Base-by-base conservation (phyloP, 495 filamentous ascomycete genomes). In the Niebla homalea region DNA sequence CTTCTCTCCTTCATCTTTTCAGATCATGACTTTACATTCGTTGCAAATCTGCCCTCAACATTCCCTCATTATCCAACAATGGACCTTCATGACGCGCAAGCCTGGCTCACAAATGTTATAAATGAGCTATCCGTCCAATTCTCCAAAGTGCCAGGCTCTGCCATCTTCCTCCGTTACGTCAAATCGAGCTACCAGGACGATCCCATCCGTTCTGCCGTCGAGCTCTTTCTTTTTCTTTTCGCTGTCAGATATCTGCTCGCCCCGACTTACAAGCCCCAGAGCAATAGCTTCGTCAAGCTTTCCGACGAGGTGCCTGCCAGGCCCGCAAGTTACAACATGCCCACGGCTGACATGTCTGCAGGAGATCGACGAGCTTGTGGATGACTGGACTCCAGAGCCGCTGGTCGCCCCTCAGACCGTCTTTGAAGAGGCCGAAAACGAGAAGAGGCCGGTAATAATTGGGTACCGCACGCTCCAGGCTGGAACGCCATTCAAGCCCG, bases 171-270 rank as follows among this genome's bases (percentile, higher is more conserved):
- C 48, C 84, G 92, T 51, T 99, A 99, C 61, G 83, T 99, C 55
- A 85, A 85, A 63, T 92, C 86, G 35, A 95, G 88, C 61, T 97
- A 99, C 68, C 92, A 97, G 68, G 84, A 99, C 65, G 92, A 99
- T 51, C 92, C 92, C 12, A 77, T 97, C 49, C 83, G 92, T 19
- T 92, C 84, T 21, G 88, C 89, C 1, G 85, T 99, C 56, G 92
- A 99, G 64, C 71, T 99, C 36, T 81, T 97, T 49, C 78, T 99
- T 43, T 87, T 99, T 54, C 77, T 99, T 43, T 99, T 99, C 68
- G 90, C 89, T 45, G 79, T 99, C 19, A 78, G 89, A 41, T 99
- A 99, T 60, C 72, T 99, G 18, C 73, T 97, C 38, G 81, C 88
- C 36, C 89, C 93, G 2, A 85, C 81, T 38, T 98, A 97, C 67